Evolutionary conservation across 1,284 basidiomycete genomes (phyloP).

Genomic region (Cerioporus squamosus): DNA sequence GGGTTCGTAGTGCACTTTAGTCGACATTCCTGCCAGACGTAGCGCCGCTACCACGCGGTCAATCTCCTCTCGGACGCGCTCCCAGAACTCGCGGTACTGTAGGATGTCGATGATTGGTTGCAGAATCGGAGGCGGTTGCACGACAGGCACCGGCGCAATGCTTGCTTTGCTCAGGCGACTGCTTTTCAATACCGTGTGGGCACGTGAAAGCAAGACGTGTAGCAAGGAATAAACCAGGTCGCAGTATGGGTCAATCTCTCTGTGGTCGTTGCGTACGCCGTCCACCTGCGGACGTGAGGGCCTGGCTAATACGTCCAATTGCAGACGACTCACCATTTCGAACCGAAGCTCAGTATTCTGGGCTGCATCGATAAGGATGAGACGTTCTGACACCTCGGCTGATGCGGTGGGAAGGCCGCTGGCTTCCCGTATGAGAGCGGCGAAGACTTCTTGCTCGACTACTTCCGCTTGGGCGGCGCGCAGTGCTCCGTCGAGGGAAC

Average conservation of each 20-base stretch:
- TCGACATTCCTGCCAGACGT: slow-evolving; percentile 55
- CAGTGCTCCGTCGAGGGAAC: slow-evolving; percentile 54
- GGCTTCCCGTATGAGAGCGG: slow-evolving; percentile 71
- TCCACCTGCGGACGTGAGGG: slow-evolving; percentile 28
- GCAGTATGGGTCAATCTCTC: slow-evolving; percentile 47
- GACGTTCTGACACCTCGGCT: slow-evolving; percentile 73
- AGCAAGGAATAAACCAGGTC: slow-evolving; percentile 72
- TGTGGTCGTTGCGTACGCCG: slow-evolving; percentile 12
- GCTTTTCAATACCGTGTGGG: slow-evolving; percentile 56
- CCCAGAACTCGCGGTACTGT: slow-evolving; percentile 76
- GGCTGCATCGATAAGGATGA: slow-evolving; percentile 74
- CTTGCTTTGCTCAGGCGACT: slow-evolving; percentile 49
- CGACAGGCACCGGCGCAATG: slow-evolving; percentile 30
- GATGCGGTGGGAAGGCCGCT: slow-evolving; percentile 72
- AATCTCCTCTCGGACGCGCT: slow-evolving; percentile 62
- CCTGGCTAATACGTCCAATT: too few species aligned
- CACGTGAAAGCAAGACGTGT: slow-evolving; percentile 65
- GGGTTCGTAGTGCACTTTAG: slow-evolving; percentile 60
- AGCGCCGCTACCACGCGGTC: slow-evolving; percentile 53
- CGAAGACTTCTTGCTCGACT: slow-evolving; percentile 80
- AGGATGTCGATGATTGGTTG: slow-evolving; percentile 76
- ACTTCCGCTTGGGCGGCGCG: slow-evolving; percentile 67
- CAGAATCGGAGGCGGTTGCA: slow-evolving; percentile 44
- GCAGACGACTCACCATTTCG: slow-evolving; percentile 55
- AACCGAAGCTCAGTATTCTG: slow-evolving; percentile 70